Conservation (phyloP, 306 rosid genomes). For the Corylus heterophylla region DNA sequence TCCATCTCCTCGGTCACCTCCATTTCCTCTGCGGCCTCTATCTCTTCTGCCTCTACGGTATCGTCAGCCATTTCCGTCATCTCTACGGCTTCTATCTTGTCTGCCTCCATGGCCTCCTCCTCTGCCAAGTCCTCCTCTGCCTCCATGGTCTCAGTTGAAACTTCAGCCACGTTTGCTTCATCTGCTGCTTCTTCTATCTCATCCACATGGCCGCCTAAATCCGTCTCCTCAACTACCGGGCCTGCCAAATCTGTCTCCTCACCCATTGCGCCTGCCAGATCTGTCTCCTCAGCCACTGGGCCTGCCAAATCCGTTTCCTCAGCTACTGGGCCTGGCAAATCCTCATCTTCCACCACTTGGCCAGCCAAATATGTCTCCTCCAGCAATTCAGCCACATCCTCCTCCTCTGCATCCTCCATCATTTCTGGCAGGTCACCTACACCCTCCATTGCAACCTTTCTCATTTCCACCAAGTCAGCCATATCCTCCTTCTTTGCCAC, state of each 20-base stretch:
- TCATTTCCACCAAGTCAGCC: constrained; percentile 21
- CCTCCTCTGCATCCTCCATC: neutral
- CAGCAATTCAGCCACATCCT: neutral
- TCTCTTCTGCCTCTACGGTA: constrained; percentile 35
- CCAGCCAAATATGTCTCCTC: constrained; percentile 1
- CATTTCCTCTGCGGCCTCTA: constrained; percentile 37
- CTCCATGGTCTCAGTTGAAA: constrained; percentile 30
- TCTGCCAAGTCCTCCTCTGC: constrained; percentile 28
- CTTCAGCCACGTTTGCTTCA: neutral
- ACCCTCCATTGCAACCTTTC: neutral
- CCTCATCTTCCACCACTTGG: neutral
- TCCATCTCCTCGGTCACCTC: constrained; percentile 53
- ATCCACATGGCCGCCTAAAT: constrained; percentile 2
- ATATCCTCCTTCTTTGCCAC: neutral
- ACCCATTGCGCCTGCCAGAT: neutral
- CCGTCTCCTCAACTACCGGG: constrained; percentile 7
- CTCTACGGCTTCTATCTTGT: constrained; percentile 21
- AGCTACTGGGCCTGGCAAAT: neutral
- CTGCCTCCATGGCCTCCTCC: constrained; percentile 30
- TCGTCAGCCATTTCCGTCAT: constrained; percentile 38
- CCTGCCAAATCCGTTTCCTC: constrained; percentile 1
- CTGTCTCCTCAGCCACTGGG: neutral
- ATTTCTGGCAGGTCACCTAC: constrained; percentile 1
- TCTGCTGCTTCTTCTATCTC: constrained; percentile 13
- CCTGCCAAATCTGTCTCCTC: constrained; percentile 6